phyloP scores from a whole-genome alignment of 225 moss, liverwort and hornwort genomes.

The Marchantia paleacea region DNA sequence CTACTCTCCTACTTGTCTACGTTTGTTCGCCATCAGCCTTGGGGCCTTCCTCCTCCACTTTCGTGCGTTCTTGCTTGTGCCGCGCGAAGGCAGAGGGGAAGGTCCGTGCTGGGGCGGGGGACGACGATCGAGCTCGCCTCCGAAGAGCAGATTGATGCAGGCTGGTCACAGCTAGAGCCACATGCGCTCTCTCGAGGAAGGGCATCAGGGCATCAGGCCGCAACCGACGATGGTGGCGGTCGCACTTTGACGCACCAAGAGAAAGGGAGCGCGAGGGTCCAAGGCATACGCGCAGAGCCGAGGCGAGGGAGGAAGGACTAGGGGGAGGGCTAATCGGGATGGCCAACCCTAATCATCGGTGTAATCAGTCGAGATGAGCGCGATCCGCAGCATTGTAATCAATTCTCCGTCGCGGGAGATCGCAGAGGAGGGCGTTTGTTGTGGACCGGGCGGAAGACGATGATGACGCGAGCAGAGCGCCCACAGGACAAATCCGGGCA shows the following conservation, averaged over 20 bases:
- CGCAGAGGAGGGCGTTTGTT: not conserved
- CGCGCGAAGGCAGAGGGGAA: not conserved
- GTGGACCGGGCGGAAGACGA: not conserved
- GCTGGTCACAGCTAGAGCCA: not conserved
- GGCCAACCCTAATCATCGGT: not conserved
- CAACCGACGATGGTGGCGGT: not conserved
- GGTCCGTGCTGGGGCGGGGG: not conserved
- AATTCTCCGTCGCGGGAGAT: not conserved
- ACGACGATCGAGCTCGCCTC: not conserved
- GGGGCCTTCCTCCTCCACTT: not conserved
- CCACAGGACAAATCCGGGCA: conserved; percentile 3
- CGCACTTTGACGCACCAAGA: not conserved
- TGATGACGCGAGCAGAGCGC: conserved; percentile 5
- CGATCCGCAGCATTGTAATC: not conserved
- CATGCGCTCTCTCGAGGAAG: not conserved
- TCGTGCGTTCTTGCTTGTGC: not conserved
- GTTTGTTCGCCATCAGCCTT: not conserved
- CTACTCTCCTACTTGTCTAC: not conserved
- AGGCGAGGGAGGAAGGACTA: not conserved
- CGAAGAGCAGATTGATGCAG: not conserved
- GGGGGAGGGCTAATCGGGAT: not conserved
- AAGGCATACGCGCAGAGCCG: not conserved
- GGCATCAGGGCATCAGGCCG: too few relatives aligned
- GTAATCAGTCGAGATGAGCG: not conserved
- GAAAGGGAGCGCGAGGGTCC: not conserved